These are phyloP conservation scores for Euphorbia tirucalli DNA, from an alignment of 345 rosid genomes.

Conservation along the genomic window DNA sequence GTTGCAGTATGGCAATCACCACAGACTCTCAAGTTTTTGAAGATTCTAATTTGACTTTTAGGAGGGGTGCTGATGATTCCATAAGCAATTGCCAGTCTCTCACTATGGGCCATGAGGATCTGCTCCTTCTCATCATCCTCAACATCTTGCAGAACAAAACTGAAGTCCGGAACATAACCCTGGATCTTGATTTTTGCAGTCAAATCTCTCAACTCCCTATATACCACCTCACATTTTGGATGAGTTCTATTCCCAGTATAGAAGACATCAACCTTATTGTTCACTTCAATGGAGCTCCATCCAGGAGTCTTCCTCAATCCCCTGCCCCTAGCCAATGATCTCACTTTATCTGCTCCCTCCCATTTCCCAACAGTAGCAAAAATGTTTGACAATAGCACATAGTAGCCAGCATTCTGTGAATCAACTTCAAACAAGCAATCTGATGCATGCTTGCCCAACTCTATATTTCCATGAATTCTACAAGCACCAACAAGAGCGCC, in stretches of 20 bases:
- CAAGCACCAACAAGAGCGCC: slow-evolving; percentile 11
- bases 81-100: slow-evolving; percentile 10
- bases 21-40: slow-evolving; percentile 12
- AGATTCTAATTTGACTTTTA: slow-evolving; percentile 1
- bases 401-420: slow-evolving; percentile 6
- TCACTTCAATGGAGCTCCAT: slow-evolving; percentile 10
- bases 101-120: slow-evolving; percentile 6
- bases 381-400: slow-evolving; percentile 6
- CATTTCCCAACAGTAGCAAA: slow-evolving; percentile 11
- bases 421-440: slow-evolving; percentile 11
- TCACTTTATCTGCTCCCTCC: slow-evolving; percentile 9
- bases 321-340: slow-evolving; percentile 5
- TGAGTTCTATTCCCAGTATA: background rate
- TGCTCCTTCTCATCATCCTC: slow-evolving; percentile 14
- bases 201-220: slow-evolving; percentile 7
- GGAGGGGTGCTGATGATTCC: slow-evolving; percentile 8
- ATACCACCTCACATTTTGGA: slow-evolving; percentile 4
- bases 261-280: slow-evolving; percentile 6
- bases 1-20: slow-evolving; percentile 15
- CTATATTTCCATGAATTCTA: slow-evolving; percentile 7
- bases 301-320: slow-evolving; percentile 10
- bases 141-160: slow-evolving; percentile 10
- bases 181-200: slow-evolving; percentile 6
- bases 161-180: slow-evolving; percentile 3
- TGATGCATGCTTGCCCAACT: slow-evolving; percentile 6